phyloP scores from a whole-genome alignment of 2,329 filamentous ascomycete species.

The Rhynchosporium secalis region DNA sequence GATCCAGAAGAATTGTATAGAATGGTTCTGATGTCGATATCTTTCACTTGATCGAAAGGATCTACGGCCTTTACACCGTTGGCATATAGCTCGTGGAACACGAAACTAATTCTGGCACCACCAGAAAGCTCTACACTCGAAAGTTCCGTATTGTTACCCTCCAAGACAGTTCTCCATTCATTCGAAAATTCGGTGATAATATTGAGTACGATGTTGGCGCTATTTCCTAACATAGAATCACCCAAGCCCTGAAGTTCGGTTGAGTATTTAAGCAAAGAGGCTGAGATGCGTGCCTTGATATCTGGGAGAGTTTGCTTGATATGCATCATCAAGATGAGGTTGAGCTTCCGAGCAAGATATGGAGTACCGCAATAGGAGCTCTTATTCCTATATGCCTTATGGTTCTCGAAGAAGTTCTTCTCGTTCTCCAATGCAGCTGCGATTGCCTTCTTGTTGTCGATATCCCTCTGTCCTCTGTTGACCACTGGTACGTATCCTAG shows the following conservation, averaged over 20 bases:
- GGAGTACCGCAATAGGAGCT: conserved; percentile 97
- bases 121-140: conserved; percentile 93
- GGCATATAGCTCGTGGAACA: conserved; percentile 97
- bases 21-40: conserved; percentile 94
- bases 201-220: conserved; percentile 92
- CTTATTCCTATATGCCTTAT: conserved; percentile 98
- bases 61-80: conserved; percentile 98
- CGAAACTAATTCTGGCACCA: conserved; percentile 97
- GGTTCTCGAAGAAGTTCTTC: conserved; percentile 96
- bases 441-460: conserved; percentile 97
- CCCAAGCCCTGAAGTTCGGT: conserved; percentile 80
- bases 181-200: conserved; percentile 99
- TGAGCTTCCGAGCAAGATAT: conserved; percentile 93
- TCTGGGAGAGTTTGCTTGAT: conserved; percentile 99
- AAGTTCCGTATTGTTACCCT: conserved; percentile 94
- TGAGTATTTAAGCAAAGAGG: conserved; percentile 88
- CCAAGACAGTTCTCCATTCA: conserved; percentile 93
- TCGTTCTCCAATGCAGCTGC: conserved; percentile 87
- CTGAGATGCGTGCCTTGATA: conserved; percentile 95
- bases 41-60: conserved; percentile 96
- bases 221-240: conserved; percentile 94
- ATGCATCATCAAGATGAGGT: conserved; percentile 99
- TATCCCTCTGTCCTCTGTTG: conserved; percentile 96
- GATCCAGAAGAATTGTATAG: conserved; percentile 99
- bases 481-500: conserved; percentile 97